Percentiles rank a stretch among this genome's conserved stretches.
Evolutionary conservation across 495 filamentous ascomycete genomes (phyloP).

Genomic region (Aspergillus ostianus): DNA sequence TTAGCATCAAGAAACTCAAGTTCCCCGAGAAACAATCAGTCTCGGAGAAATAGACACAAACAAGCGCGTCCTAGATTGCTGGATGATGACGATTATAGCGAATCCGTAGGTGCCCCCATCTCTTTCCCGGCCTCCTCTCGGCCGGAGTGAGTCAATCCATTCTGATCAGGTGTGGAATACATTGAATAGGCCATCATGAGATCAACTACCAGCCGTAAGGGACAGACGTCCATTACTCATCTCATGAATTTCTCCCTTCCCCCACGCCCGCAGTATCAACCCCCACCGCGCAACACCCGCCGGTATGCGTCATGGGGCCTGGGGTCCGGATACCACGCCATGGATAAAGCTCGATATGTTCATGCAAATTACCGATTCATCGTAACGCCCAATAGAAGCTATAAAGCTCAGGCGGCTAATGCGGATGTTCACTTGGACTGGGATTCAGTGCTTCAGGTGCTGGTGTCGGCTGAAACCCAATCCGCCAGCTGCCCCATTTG

Average conservation of each 20-base stretch:
- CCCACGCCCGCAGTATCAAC: constrained; percentile 66
- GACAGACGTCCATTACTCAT: constrained; percentile 95
- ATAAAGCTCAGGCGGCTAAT: constrained; percentile 75
- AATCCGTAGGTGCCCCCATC: constrained; percentile 56
- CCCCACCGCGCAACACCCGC: constrained; percentile 54
- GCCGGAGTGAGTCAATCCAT: neutral
- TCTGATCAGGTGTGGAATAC: neutral
- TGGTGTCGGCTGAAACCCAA: constrained; percentile 88
- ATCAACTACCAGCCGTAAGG: constrained; percentile 80
- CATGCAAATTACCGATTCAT: constrained; percentile 98
- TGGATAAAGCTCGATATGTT: constrained; percentile 92
- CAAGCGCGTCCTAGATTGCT: constrained; percentile 55
- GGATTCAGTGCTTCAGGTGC: constrained; percentile 83
- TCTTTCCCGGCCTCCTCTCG: neutral
- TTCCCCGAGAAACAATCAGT: constrained; percentile 69
- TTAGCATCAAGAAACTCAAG: constrained; percentile 52
- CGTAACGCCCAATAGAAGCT: constrained; percentile 78
- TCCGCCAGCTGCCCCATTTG: constrained; percentile 89
- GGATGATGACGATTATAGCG: constrained; percentile 81
- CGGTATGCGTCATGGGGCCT: constrained; percentile 79
- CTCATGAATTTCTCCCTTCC: constrained; percentile 88
- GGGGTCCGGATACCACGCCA: constrained; percentile 87
- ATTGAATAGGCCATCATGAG: constrained; percentile 67
- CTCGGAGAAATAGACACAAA: constrained; percentile 71
- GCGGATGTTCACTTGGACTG: constrained; percentile 91